Evolutionary conservation across 352 stramenopile species (phyloP), one percentile per base, ranked within the genome.

Genomic region (Pythium aristosporum): DNA sequence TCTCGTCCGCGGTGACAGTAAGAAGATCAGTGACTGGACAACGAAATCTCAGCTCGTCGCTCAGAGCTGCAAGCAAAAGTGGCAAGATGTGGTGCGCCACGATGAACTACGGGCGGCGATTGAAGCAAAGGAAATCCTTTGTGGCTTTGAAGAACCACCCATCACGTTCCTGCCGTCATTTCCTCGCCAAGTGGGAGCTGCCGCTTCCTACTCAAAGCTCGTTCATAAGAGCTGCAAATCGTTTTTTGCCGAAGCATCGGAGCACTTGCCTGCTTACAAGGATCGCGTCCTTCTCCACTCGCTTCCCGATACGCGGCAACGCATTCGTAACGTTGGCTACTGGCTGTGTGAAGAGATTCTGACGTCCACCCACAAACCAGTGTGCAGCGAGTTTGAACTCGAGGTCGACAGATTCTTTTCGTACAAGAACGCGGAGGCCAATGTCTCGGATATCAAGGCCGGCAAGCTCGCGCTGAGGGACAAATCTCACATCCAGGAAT

Each of bases 81-180:
- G 87, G 87, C 67, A 82, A 36, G 83, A 94, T 21, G 44, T 96
- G 32, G 57, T 93, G 25, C 74, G 85, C 10, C 89, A 82, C 47
- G 87, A 96, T 44, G 78, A 92, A 36, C 50, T 96, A 7, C 71
- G 76, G 11, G 76, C 75, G 4, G 82, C 78, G 2, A 87, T 96
- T 11, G 85, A 94, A 46, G 77, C 76, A 1, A 94, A 94, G 34
- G 87, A 96, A 52, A 79, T 92, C 12, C 89, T 96, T n/a, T 92
- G 80, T 52, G 87, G 87, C 0, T 96, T 96, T 52, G 81, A 94
- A 60, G 85, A 96, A 37, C 83, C 87, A 36, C 56, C 73, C 0
- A 94, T 96, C 50, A 63, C 61, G 5, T 96, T 96, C 49, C 36
- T 94, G 20, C 87, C 87, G 12, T 85, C 85, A 1, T 94, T 80